Conservation (phyloP, 2,329 filamentous ascomycete genomes). For the Cladosporium sp. region DNA sequence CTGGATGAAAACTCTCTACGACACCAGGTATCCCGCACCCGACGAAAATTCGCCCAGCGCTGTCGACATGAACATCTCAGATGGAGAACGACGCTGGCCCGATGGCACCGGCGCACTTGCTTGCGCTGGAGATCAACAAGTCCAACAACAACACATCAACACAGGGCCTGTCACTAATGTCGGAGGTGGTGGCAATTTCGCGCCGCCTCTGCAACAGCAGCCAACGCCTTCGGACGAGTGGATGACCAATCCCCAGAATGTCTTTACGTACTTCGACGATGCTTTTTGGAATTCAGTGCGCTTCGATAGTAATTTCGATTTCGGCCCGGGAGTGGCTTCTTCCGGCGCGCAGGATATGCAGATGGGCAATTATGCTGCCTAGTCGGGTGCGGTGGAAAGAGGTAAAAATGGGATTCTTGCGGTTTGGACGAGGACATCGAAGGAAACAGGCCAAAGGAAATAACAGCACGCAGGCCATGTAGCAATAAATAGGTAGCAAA, state of each 20-base stretch:
- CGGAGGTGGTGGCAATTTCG: background rate
- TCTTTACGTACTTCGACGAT: slow-evolving; percentile 12
- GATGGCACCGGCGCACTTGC: background rate
- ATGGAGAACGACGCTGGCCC: slow-evolving; percentile 1
- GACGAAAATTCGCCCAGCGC: background rate
- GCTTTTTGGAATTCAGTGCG: slow-evolving; percentile 9
- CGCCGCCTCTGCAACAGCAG: background rate
- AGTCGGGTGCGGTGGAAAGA: too few relatives aligned
- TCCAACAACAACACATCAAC: background rate
- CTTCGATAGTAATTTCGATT: slow-evolving; percentile 9
- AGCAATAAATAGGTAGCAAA: too few relatives aligned
- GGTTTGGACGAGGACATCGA: too few relatives aligned
- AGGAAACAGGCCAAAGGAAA: too few relatives aligned
- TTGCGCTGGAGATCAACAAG: background rate
- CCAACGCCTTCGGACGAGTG: slow-evolving; percentile 6
- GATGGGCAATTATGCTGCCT: background rate
- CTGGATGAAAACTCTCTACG: slow-evolving; percentile 27
- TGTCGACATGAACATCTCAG: background rate
- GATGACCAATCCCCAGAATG: slow-evolving; percentile 4
- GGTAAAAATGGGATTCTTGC: too few relatives aligned
- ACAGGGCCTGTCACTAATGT: too few relatives aligned
- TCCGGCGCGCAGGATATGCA: background rate
- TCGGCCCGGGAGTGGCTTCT: background rate
- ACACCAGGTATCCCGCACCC: slow-evolving; percentile 14
- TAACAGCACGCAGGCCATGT: too few relatives aligned